These are phyloP conservation scores for Suillus lakei DNA, from an alignment of 768 basidiomycete species.

Conservation along the genomic window DNA sequence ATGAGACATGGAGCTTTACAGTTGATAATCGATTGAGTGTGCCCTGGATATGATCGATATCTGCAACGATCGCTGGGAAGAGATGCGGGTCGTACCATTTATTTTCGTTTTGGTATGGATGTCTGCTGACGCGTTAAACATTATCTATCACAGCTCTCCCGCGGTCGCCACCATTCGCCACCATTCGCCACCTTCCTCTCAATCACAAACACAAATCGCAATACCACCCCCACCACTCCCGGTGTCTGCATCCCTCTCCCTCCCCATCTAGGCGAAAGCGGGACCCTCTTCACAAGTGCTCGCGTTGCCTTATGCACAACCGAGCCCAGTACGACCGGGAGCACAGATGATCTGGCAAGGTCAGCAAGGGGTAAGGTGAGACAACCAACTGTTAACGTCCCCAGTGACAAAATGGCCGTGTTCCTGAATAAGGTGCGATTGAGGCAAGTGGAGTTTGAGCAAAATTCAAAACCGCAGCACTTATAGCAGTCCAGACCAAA, in stretches of 20 bases:
- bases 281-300: conserved; percentile 54
- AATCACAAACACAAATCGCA: not conserved
- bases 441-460: conserved; percentile 52
- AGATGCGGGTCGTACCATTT: not conserved
- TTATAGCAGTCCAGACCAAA: no score
- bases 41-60: no score
- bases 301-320: conserved; percentile 70
- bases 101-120: not conserved
- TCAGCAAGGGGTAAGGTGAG: conserved; percentile 38
- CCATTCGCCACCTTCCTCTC: conserved; percentile 15
- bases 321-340: conserved; percentile 37
- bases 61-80: no score
- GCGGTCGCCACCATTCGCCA: no score
- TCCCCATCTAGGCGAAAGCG: conserved; percentile 1
- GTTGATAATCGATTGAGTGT: no score
- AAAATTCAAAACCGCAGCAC: no score
- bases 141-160: conserved; percentile 48
- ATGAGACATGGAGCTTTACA: no score
- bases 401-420: conserved; percentile 82
- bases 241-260: conserved; percentile 32
- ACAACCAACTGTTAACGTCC: conserved; percentile 70
- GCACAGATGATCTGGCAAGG: conserved; percentile 55
- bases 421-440: conserved; percentile 76
- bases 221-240: conserved; percentile 49
- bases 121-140: conserved; percentile 6